A percentile compares a stretch with the other conserved stretches of the same genome.
Evolutionary conservation across 306 rosid species (phyloP).

Genomic region (Argentina anserina): DNA sequence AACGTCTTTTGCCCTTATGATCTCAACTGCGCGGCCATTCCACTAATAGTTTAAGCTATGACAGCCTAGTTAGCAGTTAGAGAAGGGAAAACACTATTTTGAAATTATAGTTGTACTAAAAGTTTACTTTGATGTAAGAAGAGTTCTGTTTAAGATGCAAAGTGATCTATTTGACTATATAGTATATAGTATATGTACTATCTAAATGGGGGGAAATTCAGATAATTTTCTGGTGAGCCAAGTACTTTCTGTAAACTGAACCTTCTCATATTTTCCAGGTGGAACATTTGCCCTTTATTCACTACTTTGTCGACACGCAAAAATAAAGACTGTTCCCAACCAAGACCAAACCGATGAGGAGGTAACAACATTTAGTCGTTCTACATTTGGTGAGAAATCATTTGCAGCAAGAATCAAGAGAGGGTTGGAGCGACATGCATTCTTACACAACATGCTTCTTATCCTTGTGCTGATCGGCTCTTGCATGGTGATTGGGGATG

Average conservation of each 20-base stretch:
- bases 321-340: conserved; percentile 79
- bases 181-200: no score
- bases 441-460: conserved; percentile 58
- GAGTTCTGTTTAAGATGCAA: background rate
- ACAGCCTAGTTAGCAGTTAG: background rate
- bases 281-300: conserved; percentile 98
- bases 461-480: conserved; percentile 89
- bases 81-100: background rate
- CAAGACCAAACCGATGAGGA: conserved; percentile 93
- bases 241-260: conserved; percentile 18
- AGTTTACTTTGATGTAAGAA: background rate
- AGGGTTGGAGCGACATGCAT: conserved; percentile 64
- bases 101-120: background rate
- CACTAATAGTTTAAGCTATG: background rate
- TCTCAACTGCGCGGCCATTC: background rate
- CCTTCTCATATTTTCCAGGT: conserved; percentile 35
- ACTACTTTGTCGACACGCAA: conserved; percentile 93
- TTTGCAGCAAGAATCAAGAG: conserved; percentile 83
- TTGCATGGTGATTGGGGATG: conserved; percentile 97
- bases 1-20: background rate
- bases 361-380: conserved; percentile 82
- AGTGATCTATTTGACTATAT: background rate
- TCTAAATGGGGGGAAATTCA: no score
- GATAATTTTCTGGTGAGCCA: no score
- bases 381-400: conserved; percentile 73